Base-by-base conservation (phyloP, 257 asterid species). In the Jacaranda mimosifolia region DNA sequence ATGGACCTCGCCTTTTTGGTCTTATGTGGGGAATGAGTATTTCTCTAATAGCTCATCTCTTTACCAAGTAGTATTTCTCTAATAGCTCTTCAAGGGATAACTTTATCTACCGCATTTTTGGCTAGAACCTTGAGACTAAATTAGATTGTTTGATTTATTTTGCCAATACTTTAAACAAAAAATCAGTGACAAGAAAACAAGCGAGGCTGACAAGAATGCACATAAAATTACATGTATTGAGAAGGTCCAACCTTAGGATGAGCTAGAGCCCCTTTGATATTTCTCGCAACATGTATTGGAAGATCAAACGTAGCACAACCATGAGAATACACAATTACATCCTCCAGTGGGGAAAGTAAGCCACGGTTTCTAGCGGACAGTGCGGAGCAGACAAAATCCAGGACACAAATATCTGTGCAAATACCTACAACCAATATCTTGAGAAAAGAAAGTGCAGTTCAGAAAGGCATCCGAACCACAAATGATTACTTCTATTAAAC, bases 251-350 rank as follows among this genome's bases (percentile, higher is more conserved):
- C 99, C 97, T 91, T 98, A 63, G 99, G 97, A 85, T 95, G 99
- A 66, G 97, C 88, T 72, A 91, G 55, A 77, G 96, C 92, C 18
- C 96, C 98, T 87, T 91, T 81, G 51, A 87, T 78, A 72, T 83
- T 77, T 74, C 79, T 67, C 32, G 96, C 92, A 77, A 87, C 89
- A 21, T 84, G 77, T 17, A 84, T 13, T 1, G 99, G 98, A 77
- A 95, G 85, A 84, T 93, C 96, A 70, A 73, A 95, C 79, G 99
- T 91, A 79, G 99, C 92, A 75, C 98, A 95, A 38, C 92, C 98
- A 74, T 59, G 86, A 49, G 99, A 95, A 79, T 93, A 95, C 69
- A 95, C 97, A 72, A 85, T 48, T 46, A 93, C 97, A 53, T 93
- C 94, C 82, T 95, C 83, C 80, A 95, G 75, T 1, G 97, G 97